Evolutionary conservation across 345 rosid species (phyloP).

Genomic region (Tarenaya hassleriana): DNA sequence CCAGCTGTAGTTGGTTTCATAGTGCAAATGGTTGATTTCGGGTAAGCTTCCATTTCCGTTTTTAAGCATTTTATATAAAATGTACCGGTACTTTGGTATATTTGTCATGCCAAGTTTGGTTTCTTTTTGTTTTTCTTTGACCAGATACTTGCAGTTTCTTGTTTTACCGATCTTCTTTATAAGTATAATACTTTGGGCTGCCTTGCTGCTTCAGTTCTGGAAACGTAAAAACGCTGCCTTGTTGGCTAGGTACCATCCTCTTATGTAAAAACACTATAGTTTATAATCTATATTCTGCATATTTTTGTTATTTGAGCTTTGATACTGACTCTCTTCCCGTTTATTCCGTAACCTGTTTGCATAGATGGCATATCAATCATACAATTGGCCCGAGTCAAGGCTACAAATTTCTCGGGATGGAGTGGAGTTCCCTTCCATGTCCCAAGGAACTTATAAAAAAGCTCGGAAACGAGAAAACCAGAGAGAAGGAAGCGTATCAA

Average conservation of each 20-base stretch:
- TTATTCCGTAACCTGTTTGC: slow-evolving; percentile 14
- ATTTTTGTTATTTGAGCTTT: neutral
- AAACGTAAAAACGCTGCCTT: slow-evolving; percentile 83
- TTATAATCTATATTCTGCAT: neutral
- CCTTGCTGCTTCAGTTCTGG: slow-evolving; percentile 93
- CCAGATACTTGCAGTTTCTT: slow-evolving; percentile 66
- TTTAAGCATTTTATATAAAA: neutral
- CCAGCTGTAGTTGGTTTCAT: slow-evolving; percentile 66
- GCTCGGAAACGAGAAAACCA: slow-evolving; percentile 39
- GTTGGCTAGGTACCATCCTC: slow-evolving; percentile 50
- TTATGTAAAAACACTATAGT: neutral
- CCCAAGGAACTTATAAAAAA: slow-evolving; percentile 39
- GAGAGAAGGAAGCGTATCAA: slow-evolving; percentile 71
- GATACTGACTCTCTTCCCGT: slow-evolving; percentile 2
- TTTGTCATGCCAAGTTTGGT: slow-evolving; percentile 9
- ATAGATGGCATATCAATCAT: slow-evolving; percentile 77
- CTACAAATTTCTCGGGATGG: slow-evolving; percentile 48
- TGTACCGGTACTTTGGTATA: neutral
- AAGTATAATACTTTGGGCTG: slow-evolving; percentile 68
- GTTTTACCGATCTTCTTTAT: slow-evolving; percentile 71
- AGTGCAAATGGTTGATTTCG: slow-evolving; percentile 64
- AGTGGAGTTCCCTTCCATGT: slow-evolving; percentile 48
- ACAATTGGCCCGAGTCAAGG: slow-evolving; percentile 56
- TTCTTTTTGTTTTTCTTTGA: slow-evolving; percentile 12
- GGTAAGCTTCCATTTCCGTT: slow-evolving; percentile 34